Base-by-base conservation (phyloP, 331 rosid genomes). In the Rosa hybrid region DNA sequence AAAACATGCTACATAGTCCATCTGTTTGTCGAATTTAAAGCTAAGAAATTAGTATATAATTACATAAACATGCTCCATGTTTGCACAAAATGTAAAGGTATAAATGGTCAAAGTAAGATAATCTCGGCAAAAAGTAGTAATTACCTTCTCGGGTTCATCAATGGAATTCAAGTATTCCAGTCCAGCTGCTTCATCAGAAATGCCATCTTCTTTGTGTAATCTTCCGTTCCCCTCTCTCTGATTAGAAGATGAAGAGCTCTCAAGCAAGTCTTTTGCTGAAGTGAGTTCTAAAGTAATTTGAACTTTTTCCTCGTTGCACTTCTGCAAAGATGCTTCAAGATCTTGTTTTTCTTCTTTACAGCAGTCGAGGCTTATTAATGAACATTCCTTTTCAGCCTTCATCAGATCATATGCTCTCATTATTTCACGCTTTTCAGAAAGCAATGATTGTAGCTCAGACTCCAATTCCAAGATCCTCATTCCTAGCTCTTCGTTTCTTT, bases 301-400 rank as follows among this genome's bases (percentile, higher is more conserved):
- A 83, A 90, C 90, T 82, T 89, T 96, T 78, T 93, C 97, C 83
- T 82, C 90, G 3, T 83, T 84, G 87, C 98, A 93, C 84, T 88
- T 96, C 75, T 68, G 82, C 64, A 96, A 91, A 75, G 90, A 89
- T 34, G 82, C 92, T 90, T 92, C 97, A 82, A 96, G 95, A 80
- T 92, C 89, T 86, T 89, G 88, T 75, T 93, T 93, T 89, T 95
- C 99, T 90, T 90, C 97, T 89, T 90, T 93, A 81, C 97, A 96
- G 91, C 98, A 96, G 77, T 96, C 97, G 16, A 96, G 97, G 91
- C 89, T 84, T 87, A 96, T 96, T 44, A 80, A 75, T 21, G 97
- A 93, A 89, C 99, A 96, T 84, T 96, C 99, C 71, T 96, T 93
- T 88, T 96, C 98, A 83, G 97, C 97, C 86, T 92, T 88, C 83